These are phyloP conservation scores for Ceratopteris richardii DNA, from an alignment of 75 land plant species.

Conservation along the genomic window DNA sequence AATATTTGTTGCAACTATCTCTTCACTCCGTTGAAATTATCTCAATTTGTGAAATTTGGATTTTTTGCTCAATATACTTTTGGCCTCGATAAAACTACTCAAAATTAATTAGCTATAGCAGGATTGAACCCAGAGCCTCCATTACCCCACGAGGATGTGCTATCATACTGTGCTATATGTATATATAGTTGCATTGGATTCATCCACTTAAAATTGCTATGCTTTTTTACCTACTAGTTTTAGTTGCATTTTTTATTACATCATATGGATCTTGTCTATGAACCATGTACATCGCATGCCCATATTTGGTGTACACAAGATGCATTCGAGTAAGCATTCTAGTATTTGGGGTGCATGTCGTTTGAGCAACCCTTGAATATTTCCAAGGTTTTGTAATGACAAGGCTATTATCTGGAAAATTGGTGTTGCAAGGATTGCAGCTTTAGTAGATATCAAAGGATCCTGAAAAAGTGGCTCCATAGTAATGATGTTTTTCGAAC, in stretches of 20 bases:
- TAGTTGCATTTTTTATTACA: constrained; percentile 2
- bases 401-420: constrained; percentile 76
- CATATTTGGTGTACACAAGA: constrained; percentile 29
- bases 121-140: no score
- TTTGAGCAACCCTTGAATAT: constrained; percentile 69
- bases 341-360: constrained; percentile 72
- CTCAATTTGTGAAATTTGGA: no score
- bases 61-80: no score
- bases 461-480: constrained; percentile 57
- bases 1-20: constrained; percentile 85
- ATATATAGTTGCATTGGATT: constrained; percentile 42
- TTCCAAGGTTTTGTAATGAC: constrained; percentile 72
- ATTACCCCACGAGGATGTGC: no score
- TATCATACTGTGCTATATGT: no score
- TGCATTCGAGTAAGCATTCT: constrained; percentile 55
- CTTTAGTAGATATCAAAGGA: constrained; percentile 32
- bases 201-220: no score
- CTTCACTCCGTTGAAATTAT: no score
- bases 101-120: no score
- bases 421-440: constrained; percentile 61
- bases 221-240: no score
- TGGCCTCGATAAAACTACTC: no score
- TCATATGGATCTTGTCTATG: no score
- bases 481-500: constrained; percentile 53
- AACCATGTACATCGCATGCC: no score